These are phyloP conservation scores for Penicillium sclerotiorum DNA, from an alignment of 2,329 filamentous ascomycete genomes.

Conservation along the genomic window DNA sequence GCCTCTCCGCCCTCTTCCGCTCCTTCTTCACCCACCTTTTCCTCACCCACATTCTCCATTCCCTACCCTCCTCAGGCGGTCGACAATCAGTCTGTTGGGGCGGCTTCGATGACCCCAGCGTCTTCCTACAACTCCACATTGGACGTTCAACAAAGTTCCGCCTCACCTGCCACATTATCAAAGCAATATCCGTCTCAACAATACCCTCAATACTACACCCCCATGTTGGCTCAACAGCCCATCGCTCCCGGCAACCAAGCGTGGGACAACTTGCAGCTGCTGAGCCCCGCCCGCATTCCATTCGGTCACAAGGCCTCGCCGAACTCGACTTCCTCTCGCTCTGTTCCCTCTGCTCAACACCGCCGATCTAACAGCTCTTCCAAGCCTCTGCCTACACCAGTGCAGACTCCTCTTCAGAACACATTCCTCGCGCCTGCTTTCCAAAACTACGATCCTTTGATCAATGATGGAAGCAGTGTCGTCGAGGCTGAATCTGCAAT, in stretches of 20 bases:
- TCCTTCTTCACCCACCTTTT: slow-evolving; percentile 36
- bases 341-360: slow-evolving; percentile 36
- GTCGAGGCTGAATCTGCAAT: slow-evolving; percentile 61
- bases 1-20: slow-evolving; percentile 41
- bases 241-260: slow-evolving; percentile 35
- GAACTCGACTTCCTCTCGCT: slow-evolving; percentile 47
- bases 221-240: slow-evolving; percentile 46
- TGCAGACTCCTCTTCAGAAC: slow-evolving; percentile 57
- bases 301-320: slow-evolving; percentile 46
- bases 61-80: slow-evolving; percentile 29
- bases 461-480: slow-evolving; percentile 46
- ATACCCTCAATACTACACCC: slow-evolving; percentile 35
- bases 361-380: slow-evolving; percentile 43
- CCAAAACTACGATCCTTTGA: slow-evolving; percentile 48
- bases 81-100: slow-evolving; percentile 35
- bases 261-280: slow-evolving; percentile 41
- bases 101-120: slow-evolving; percentile 44
- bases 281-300: slow-evolving; percentile 38
- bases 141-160: slow-evolving; percentile 35
- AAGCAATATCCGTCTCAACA: slow-evolving; percentile 33
- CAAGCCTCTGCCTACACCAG: slow-evolving; percentile 59
- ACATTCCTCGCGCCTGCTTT: slow-evolving; percentile 52
- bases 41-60: slow-evolving; percentile 34
- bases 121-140: slow-evolving; percentile 43
- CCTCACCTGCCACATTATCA: slow-evolving; percentile 34